Percentiles rank a stretch among this genome's conserved stretches.
These are phyloP conservation scores for Iodosphaeria phyllophila DNA, from an alignment of 2,329 filamentous ascomycete species.

Conservation along the genomic window DNA sequence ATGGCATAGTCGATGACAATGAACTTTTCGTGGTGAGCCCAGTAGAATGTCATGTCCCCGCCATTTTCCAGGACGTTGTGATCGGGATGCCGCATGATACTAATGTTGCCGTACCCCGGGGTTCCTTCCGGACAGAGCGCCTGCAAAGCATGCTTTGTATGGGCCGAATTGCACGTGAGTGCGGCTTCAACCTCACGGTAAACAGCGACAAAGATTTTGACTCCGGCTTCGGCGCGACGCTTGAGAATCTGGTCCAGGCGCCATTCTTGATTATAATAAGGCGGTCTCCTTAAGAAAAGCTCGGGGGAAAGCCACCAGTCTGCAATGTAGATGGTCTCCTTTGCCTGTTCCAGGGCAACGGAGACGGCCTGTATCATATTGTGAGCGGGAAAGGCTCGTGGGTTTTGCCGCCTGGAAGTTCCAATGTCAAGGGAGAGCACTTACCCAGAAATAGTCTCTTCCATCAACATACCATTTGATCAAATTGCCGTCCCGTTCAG, in stretches of 20 bases:
- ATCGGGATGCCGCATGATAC: slow-evolving; percentile 77
- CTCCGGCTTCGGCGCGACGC: slow-evolving; percentile 72
- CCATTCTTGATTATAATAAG: slow-evolving; percentile 68
- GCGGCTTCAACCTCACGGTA: slow-evolving; percentile 77
- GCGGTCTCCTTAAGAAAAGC: slow-evolving; percentile 69
- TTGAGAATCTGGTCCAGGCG: slow-evolving; percentile 76
- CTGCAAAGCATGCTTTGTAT: slow-evolving; percentile 76
- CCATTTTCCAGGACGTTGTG: slow-evolving; percentile 90
- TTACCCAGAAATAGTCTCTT: slow-evolving; percentile 75
- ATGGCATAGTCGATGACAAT: slow-evolving; percentile 82
- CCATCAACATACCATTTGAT: slow-evolving; percentile 98
- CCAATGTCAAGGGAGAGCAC: slow-evolving; percentile 2
- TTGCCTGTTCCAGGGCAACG: slow-evolving; percentile 70
- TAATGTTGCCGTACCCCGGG: slow-evolving; percentile 76
- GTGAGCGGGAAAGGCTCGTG: slow-evolving; percentile 2
- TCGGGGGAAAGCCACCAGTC: slow-evolving; percentile 97
- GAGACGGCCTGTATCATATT: slow-evolving; percentile 44
- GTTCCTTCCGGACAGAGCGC: slow-evolving; percentile 64
- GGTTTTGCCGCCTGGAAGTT: too few species aligned
- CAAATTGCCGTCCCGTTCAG: slow-evolving; percentile 66
- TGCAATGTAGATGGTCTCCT: slow-evolving; percentile 85
- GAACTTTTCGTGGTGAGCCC: slow-evolving; percentile 80
- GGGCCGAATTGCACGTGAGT: slow-evolving; percentile 77
- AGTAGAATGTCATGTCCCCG: slow-evolving; percentile 93
- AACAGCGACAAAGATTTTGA: slow-evolving; percentile 85